These are phyloP conservation scores for Rhododendron henanense DNA, from an alignment of 148 eudicot species.

Conservation along the genomic window DNA sequence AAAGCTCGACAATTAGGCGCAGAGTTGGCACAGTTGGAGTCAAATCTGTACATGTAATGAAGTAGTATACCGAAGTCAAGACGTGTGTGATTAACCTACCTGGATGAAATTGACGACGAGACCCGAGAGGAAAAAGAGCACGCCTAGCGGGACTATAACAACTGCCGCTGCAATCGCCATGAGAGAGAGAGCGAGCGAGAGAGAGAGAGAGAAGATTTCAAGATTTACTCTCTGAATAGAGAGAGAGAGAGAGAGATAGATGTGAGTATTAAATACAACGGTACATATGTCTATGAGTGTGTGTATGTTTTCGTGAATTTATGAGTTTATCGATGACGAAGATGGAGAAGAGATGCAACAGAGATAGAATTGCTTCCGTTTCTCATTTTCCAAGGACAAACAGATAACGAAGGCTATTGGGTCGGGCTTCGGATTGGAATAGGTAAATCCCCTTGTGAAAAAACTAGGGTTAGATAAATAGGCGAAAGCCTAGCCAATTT, in stretches of 20 bases:
- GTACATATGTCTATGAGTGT: neutral
- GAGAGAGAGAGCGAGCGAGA: neutral
- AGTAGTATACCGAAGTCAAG: neutral
- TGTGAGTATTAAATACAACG: neutral
- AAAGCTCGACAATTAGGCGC: neutral
- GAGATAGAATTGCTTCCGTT: neutral
- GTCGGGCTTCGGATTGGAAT: too few relatives aligned
- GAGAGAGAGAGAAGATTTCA: neutral
- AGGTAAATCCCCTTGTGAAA: too few relatives aligned
- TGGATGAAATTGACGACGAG: conserved; percentile 70
- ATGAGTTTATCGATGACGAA: neutral
- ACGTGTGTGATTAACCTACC: conserved; percentile 25
- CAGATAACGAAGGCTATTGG: neutral
- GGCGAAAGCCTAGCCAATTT: neutral
- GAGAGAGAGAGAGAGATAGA: neutral
- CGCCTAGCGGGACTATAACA: conserved; percentile 70
- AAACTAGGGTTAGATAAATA: neutral
- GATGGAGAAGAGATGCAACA: neutral
- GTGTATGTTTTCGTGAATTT: neutral
- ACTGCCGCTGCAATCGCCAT: conserved; percentile 77
- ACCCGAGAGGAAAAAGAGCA: conserved; percentile 78
- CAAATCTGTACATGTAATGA: neutral
- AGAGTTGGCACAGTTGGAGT: neutral
- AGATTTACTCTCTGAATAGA: neutral
- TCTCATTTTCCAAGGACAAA: neutral